These are phyloP conservation scores for Lizanozyma gosingica DNA, from an alignment of 1,139 yeast genomes.

Conservation along the genomic window DNA sequence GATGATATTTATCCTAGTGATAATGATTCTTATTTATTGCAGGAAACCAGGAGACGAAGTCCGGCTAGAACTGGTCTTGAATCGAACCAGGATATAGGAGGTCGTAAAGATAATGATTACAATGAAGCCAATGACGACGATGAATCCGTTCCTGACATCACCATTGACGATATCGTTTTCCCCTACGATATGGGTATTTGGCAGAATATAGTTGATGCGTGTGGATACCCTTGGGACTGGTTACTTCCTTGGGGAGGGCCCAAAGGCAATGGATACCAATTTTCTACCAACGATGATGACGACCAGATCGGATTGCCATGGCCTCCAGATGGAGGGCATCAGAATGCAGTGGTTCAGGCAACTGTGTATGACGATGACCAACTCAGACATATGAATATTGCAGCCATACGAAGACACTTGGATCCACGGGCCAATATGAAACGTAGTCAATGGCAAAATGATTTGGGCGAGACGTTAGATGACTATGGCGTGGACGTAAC, in stretches of 20 bases:
- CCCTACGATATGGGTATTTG: slow-evolving; percentile 73
- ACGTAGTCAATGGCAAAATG: slow-evolving; percentile 61
- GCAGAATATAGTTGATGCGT: slow-evolving; percentile 38
- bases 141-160: slow-evolving; percentile 20
- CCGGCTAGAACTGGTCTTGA: slow-evolving; percentile 4
- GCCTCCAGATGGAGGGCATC: slow-evolving; percentile 81
- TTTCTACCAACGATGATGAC: slow-evolving; percentile 44
- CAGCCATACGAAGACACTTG: slow-evolving; percentile 16
- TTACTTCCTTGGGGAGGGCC: slow-evolving; percentile 60
- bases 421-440: slow-evolving; percentile 19
- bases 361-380: slow-evolving; percentile 10
- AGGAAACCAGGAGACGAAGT: slow-evolving; percentile 4
- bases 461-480: slow-evolving; percentile 68
- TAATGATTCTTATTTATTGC: slow-evolving; percentile 1
- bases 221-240: slow-evolving; percentile 64
- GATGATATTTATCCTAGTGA: slow-evolving; percentile 1
- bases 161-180: slow-evolving; percentile 55
- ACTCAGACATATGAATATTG: slow-evolving; percentile 10
- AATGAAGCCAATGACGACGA: slow-evolving; percentile 8
- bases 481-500: slow-evolving; percentile 87
- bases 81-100: slow-evolving; percentile 3
- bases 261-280: slow-evolving; percentile 26
- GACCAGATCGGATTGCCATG: slow-evolving; percentile 67
- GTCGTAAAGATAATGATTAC: background rate
- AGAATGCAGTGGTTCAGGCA: slow-evolving; percentile 14